These are phyloP conservation scores for Cylindricascospora bacillispora DNA, from an alignment of 1,139 yeast species.

Conservation along the genomic window DNA sequence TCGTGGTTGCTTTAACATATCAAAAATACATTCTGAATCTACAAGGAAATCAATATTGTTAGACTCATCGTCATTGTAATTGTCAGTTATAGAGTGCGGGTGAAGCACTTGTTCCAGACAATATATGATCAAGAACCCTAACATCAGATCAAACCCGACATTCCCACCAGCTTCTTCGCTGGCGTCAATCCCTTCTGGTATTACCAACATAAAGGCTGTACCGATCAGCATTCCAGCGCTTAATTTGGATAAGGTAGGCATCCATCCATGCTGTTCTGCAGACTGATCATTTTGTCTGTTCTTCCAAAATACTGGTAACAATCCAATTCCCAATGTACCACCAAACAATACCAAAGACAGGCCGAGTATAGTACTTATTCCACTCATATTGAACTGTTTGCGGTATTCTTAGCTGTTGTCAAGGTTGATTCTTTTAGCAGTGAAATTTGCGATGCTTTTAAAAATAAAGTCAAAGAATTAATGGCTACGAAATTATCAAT, in stretches of 20 bases:
- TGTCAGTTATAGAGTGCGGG: not conserved
- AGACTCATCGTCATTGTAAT: not conserved
- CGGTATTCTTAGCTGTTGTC: no score
- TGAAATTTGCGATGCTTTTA: no score
- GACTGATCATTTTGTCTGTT: conserved; percentile 3
- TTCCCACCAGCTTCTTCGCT: conserved; percentile 26
- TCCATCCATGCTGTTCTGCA: conserved; percentile 12
- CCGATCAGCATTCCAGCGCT: conserved; percentile 48
- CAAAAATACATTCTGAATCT: conserved; percentile 7
- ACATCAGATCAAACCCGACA: conserved; percentile 21
- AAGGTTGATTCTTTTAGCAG: no score
- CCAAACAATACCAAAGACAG: conserved; percentile 11
- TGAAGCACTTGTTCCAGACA: conserved; percentile 18
- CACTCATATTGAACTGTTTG: no score
- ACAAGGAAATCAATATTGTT: conserved; percentile 5
- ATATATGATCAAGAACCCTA: conserved; percentile 23
- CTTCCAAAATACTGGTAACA: conserved; percentile 25
- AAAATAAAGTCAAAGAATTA: no score
- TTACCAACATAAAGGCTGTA: conserved; percentile 40
- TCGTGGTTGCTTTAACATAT: conserved; percentile 13
- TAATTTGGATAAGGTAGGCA: conserved; percentile 29
- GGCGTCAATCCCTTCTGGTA: conserved; percentile 47
- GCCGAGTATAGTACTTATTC: no score
- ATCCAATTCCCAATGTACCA: conserved; percentile 26
- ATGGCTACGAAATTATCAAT: no score